These are phyloP conservation scores for Suillus weaverae DNA, from an alignment of 768 basidiomycete genomes.

Conservation along the genomic window DNA sequence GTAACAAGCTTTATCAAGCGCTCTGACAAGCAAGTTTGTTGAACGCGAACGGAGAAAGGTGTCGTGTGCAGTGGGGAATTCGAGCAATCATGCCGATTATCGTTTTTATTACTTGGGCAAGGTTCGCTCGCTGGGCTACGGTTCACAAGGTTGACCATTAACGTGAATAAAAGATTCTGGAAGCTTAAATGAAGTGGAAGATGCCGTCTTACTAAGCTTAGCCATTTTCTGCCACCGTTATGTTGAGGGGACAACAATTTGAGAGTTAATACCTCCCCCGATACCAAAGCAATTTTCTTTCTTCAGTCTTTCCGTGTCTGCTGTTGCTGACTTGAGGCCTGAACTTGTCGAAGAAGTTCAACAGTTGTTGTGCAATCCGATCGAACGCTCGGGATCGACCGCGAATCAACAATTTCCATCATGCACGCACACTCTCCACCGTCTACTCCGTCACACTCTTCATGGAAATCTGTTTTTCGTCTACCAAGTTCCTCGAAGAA, in stretches of 20 bases:
- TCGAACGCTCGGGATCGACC: conserved; percentile 27
- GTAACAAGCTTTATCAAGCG: not conserved
- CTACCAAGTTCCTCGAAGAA: conserved; percentile 69
- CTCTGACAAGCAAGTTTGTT: not conserved
- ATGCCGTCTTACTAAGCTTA: conserved; percentile 33
- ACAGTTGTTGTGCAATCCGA: conserved; percentile 11
- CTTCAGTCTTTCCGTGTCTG: conserved; percentile 2
- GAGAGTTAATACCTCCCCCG: conserved; percentile 2
- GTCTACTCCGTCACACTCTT: conserved; percentile 28
- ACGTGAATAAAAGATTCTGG: not conserved
- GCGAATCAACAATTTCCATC: conserved; percentile 16
- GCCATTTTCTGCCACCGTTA: conserved; percentile 15
- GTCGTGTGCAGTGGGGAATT: not conserved
- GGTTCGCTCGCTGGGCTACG: not conserved
- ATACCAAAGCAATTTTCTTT: conserved; percentile 10
- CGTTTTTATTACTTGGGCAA: not conserved
- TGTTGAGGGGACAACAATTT: conserved; percentile 18
- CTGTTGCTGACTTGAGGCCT: not conserved
- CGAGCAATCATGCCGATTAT: not conserved
- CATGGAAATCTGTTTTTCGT: conserved; percentile 78
- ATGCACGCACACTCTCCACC: conserved; percentile 29
- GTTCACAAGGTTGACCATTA: not conserved
- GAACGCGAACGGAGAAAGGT: not conserved
- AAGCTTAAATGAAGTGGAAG: conserved; percentile 19
- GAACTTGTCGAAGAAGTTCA: conserved; percentile 1